Conservation (phyloP, 2,329 filamentous ascomycete species). For the Colletotrichum orbiculare region DNA sequence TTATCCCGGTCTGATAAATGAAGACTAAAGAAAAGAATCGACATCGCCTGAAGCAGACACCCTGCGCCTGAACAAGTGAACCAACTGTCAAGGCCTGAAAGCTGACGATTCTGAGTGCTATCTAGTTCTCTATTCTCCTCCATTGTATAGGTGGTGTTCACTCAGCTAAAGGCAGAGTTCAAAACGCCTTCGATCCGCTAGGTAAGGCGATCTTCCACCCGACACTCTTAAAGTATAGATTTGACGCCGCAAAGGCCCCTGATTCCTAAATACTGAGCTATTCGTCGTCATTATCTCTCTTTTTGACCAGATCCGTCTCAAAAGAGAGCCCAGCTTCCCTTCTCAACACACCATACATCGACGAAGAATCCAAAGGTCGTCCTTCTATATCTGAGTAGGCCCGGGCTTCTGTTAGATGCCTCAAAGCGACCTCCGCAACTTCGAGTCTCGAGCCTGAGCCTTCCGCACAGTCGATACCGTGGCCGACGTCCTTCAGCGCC, state of each 20-base stretch:
- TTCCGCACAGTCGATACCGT: slow-evolving; percentile 57
- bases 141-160: neutral
- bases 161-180: too few species aligned
- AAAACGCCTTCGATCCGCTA: too few species aligned
- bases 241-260: too few species aligned
- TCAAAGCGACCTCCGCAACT: slow-evolving; percentile 55
- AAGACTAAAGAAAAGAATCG: slow-evolving; percentile 1
- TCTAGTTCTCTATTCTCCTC: neutral
- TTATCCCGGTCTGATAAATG: slow-evolving; percentile 8
- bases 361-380: slow-evolving; percentile 58
- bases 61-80: neutral
- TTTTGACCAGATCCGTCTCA: slow-evolving; percentile 51
- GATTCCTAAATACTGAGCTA: too few species aligned
- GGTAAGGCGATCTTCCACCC: too few species aligned
- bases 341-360: slow-evolving; percentile 61
- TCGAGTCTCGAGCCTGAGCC: slow-evolving; percentile 51
- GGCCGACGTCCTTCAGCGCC: slow-evolving; percentile 63
- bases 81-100: too few species aligned
- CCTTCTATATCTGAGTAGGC: slow-evolving; percentile 46
- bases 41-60: slow-evolving; percentile 18
- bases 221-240: too few species aligned
- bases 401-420: slow-evolving; percentile 56
- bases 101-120: neutral
- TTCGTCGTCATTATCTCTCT: slow-evolving; percentile 39
- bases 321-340: slow-evolving; percentile 55